phyloP scores from a whole-genome alignment of 306 rosid genomes.

The Astragalus membranaceus region DNA sequence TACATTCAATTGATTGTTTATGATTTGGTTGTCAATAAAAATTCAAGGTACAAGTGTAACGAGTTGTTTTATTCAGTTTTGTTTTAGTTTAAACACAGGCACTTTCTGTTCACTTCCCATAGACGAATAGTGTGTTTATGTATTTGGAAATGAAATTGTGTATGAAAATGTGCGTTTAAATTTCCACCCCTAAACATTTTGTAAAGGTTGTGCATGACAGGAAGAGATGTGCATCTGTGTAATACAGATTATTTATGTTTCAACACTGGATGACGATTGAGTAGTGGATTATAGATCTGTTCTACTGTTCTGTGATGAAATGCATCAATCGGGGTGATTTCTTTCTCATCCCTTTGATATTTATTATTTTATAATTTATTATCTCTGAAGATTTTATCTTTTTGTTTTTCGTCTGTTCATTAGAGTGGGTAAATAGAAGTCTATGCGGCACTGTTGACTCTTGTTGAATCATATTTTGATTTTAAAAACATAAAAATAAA shows the following conservation, averaged over 20 bases:
- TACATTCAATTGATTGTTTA: conserved; percentile 31
- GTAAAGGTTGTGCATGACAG: neutral
- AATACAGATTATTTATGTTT: neutral
- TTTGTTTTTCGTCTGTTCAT: too few relatives aligned
- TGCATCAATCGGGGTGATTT: neutral
- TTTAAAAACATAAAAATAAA: too few relatives aligned
- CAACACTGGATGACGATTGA: neutral
- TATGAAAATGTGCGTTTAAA: neutral
- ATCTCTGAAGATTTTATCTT: too few relatives aligned
- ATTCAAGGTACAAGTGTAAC: conserved; percentile 2
- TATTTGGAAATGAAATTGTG: neutral
- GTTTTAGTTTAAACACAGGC: neutral
- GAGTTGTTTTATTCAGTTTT: neutral
- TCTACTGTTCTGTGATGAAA: neutral
- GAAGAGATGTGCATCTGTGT: neutral
- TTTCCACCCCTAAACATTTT: neutral
- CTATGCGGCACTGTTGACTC: too few relatives aligned
- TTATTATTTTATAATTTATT: too few relatives aligned
- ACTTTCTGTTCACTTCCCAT: neutral
- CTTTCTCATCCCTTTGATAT: neutral
- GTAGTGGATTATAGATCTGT: neutral
- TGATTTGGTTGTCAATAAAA: conserved; percentile 3
- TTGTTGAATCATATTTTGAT: too few relatives aligned
- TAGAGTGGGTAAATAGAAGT: too few relatives aligned
- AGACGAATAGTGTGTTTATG: neutral